Percentiles rank a stretch among this genome's conserved stretches.
These are phyloP conservation scores for Alternaria gaisen DNA, from an alignment of 2,329 filamentous ascomycete species.

Conservation along the genomic window DNA sequence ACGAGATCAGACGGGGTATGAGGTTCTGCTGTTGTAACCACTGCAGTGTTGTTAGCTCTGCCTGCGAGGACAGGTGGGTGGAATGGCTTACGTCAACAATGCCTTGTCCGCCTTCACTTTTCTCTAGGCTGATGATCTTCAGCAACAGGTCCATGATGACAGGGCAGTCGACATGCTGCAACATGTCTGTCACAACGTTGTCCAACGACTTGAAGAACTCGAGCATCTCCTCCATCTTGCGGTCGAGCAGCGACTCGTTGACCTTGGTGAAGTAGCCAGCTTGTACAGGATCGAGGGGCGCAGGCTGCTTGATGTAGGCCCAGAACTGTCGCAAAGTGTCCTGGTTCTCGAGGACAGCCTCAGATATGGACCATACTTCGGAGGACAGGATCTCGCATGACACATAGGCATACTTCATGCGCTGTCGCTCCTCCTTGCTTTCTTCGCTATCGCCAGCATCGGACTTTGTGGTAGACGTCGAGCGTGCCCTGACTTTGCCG, in stretches of 20 bases:
- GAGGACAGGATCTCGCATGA: constrained; percentile 93
- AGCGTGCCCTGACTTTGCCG: constrained; percentile 55
- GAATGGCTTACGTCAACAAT: constrained; percentile 80
- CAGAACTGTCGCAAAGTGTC: constrained; percentile 84
- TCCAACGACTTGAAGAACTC: constrained; percentile 85
- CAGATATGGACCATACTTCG: constrained; percentile 96
- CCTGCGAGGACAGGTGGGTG: neutral
- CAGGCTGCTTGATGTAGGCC: constrained; percentile 84
- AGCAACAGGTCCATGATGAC: constrained; percentile 98
- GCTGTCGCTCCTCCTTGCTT: constrained; percentile 87
- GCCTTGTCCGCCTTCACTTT: constrained; percentile 87
- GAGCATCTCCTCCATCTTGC: constrained; percentile 98
- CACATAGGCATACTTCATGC: constrained; percentile 92
- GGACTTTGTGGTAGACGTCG: constrained; percentile 54
- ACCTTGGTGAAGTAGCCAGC: constrained; percentile 99
- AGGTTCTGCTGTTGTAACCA: constrained; percentile 92
- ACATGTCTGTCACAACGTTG: constrained; percentile 81
- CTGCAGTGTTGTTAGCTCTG: constrained; percentile 55
- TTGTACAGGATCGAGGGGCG: constrained; percentile 89
- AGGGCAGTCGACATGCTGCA: constrained; percentile 94
- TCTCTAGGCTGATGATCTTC: constrained; percentile 96
- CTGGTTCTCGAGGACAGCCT: constrained; percentile 87
- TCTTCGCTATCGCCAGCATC: constrained; percentile 57
- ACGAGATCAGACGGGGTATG: constrained; percentile 85
- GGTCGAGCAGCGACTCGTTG: constrained; percentile 96